Evolutionary conservation across 2,329 filamentous ascomycete species (phyloP).

Genomic region (Sporothrix humicola): DNA sequence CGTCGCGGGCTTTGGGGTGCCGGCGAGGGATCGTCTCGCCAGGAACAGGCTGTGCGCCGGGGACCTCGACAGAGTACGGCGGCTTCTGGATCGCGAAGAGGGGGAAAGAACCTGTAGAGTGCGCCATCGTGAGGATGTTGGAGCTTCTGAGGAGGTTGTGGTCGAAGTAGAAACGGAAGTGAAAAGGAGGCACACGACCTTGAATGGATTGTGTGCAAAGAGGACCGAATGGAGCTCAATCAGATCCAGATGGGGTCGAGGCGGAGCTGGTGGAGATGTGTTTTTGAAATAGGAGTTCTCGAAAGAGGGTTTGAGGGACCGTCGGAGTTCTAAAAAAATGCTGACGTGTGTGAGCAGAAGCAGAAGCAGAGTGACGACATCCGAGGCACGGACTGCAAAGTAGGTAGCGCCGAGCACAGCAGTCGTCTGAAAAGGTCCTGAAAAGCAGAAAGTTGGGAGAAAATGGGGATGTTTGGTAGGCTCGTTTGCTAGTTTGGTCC

Average conservation of each 20-base stretch:
- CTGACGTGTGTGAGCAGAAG: not conserved
- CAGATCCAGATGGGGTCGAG: not conserved
- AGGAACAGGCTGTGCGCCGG: constrained; percentile 69
- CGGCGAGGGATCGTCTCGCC: constrained; percentile 87
- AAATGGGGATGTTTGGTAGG: not conserved
- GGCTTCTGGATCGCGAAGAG: constrained; percentile 68
- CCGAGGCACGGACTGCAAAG: constrained; percentile 7
- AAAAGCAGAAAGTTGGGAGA: not conserved
- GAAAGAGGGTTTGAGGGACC: not conserved
- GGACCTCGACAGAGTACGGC: constrained; percentile 75
- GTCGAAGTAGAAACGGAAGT: not conserved
- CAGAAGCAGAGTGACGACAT: constrained; percentile 12
- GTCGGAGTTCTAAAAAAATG: not conserved
- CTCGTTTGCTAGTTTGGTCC: not conserved
- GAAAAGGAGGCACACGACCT: not conserved
- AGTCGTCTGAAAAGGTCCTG: not conserved
- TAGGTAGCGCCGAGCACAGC: not conserved
- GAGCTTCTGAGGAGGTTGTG: not conserved
- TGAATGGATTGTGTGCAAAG: not conserved
- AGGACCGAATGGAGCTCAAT: not conserved
- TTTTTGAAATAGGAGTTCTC: not conserved
- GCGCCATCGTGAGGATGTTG: constrained; percentile 25
- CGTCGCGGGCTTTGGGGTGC: constrained; percentile 72
- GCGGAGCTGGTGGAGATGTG: too few species aligned
- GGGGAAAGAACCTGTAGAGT: constrained; percentile 52